Percentiles rank a stretch among this genome's conserved stretches.
Conservation (phyloP, 164 flowering plant genomes). For the Liriodendron chinense region DNA sequence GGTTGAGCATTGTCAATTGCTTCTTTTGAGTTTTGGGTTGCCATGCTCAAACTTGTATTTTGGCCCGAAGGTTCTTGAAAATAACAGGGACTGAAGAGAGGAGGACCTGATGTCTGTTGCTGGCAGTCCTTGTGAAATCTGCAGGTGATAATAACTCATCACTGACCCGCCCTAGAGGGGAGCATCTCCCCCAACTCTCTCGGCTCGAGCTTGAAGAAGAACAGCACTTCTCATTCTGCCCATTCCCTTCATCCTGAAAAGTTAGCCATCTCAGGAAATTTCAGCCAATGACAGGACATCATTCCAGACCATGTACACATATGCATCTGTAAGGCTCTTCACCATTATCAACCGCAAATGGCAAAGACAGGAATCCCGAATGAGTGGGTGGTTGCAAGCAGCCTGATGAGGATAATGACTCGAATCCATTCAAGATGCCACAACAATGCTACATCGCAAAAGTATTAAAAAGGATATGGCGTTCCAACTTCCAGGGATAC, state of each 20-base stretch:
- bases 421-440: no score
- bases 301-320: no score
- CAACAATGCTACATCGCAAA: no score
- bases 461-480: no score
- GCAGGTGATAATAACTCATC: slow-evolving; percentile 57
- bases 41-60: background rate
- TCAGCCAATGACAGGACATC: background rate
- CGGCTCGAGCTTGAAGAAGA: slow-evolving; percentile 83
- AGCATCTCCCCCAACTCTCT: slow-evolving; percentile 95
- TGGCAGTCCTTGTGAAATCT: slow-evolving; percentile 25
- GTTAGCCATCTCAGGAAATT: background rate
- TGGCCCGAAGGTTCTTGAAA: background rate
- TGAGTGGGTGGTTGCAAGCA: no score
- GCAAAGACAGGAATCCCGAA: no score
- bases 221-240: slow-evolving; percentile 65
- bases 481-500: no score
- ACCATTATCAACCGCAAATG: no score
- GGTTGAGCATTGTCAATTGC: background rate
- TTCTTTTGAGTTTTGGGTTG: background rate
- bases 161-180: slow-evolving; percentile 67
- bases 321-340: no score
- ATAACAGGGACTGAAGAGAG: background rate
- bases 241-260: slow-evolving; percentile 52
- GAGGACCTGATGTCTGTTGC: slow-evolving; percentile 47
- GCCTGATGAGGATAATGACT: no score